phyloP scores from a whole-genome alignment of 169 alveolate species.

The Cryptosporidium andersoni region DNA sequence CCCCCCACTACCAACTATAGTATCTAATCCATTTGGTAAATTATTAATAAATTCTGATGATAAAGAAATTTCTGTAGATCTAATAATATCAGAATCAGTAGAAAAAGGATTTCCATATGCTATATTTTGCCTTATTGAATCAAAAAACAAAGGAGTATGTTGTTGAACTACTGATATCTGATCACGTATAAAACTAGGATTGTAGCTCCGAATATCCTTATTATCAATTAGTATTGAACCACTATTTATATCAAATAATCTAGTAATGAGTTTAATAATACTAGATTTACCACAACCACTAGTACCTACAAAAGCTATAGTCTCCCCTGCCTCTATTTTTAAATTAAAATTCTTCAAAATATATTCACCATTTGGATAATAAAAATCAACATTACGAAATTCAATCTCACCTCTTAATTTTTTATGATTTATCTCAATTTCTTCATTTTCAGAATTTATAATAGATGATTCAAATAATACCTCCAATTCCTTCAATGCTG shows the following conservation, averaged over 20 bases:
- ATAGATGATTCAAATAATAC: conserved; percentile 1
- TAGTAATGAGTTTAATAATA: conserved; percentile 72
- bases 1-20: conserved; percentile 86
- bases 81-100: conserved; percentile 86
- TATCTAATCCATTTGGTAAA: conserved; percentile 83
- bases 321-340: conserved; percentile 9
- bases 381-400: conserved; percentile 25
- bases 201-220: conserved; percentile 76
- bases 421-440: background rate
- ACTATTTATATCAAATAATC: conserved; percentile 62
- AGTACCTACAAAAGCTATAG: conserved; percentile 63
- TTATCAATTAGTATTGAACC: conserved; percentile 55
- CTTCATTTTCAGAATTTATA: conserved; percentile 14
- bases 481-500: conserved; percentile 39
- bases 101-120: conserved; percentile 88
- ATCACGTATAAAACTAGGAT: conserved; percentile 77
- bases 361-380: conserved; percentile 9
- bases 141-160: conserved; percentile 91
- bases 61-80: conserved; percentile 82
- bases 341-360: conserved; percentile 37
- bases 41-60: conserved; percentile 85
- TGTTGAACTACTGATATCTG: conserved; percentile 86
- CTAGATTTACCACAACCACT: conserved; percentile 79
- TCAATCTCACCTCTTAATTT: conserved; percentile 17
- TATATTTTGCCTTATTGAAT: conserved; percentile 90